phyloP scores from a whole-genome alignment of 768 basidiomycete genomes.

The Tylopilus felleus region DNA sequence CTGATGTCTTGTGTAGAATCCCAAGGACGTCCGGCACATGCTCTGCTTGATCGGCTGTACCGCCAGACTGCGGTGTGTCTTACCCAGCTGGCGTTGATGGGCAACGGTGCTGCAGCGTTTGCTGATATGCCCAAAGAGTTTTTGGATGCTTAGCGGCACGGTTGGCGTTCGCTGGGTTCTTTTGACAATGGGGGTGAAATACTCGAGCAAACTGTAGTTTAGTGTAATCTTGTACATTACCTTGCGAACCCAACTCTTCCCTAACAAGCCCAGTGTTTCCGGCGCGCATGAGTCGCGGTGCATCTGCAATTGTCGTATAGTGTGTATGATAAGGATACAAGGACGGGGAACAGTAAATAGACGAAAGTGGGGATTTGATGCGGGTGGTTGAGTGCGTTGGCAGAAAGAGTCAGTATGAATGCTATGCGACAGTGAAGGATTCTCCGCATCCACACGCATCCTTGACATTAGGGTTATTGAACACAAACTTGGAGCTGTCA shows the following conservation, averaged over 20 bases:
- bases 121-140: constrained; percentile 77
- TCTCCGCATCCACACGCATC: constrained; percentile 95
- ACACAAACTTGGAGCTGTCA: constrained; percentile 71
- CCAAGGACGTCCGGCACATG: constrained; percentile 67
- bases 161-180: not conserved
- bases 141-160: constrained; percentile 41
- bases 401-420: constrained; percentile 5
- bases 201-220: constrained; percentile 15
- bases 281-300: not conserved
- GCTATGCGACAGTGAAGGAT: constrained; percentile 65
- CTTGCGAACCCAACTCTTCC: constrained; percentile 11
- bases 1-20: constrained; percentile 50
- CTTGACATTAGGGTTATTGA: constrained; percentile 91
- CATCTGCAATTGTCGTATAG: constrained; percentile 13
- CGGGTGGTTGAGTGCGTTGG: constrained; percentile 15
- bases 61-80: constrained; percentile 70
- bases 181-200: not conserved
- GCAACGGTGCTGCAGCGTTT: constrained; percentile 75
- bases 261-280: constrained; percentile 2
- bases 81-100: constrained; percentile 66
- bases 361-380: constrained; percentile 1
- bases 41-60: constrained; percentile 73
- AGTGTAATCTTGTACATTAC: constrained; percentile 12
- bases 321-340: constrained; percentile 31
- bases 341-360: constrained; percentile 1